Percentiles rank a stretch among this genome's conserved stretches.
phyloP scores from a whole-genome alignment of 2,329 filamentous ascomycete species.

The Rhinocladiella similis region DNA sequence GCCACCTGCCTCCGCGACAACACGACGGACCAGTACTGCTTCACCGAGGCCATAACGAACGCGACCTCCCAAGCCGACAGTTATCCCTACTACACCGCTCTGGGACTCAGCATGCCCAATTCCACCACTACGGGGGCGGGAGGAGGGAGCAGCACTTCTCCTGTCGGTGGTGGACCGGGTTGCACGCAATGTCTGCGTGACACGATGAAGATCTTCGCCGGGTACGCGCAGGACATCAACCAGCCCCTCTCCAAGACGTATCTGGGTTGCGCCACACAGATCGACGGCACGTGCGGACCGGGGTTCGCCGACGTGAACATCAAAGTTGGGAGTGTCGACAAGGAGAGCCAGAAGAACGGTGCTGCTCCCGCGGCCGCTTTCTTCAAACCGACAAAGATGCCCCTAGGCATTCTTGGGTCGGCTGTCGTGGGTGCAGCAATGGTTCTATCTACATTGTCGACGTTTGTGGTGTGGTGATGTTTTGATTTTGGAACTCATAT shows the following conservation, averaged over 20 bases:
- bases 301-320: constrained; percentile 55
- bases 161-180: too few species aligned
- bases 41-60: constrained; percentile 82
- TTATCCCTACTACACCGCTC: constrained; percentile 82
- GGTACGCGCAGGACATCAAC: constrained; percentile 64
- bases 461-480: too few species aligned
- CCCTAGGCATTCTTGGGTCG: too few species aligned
- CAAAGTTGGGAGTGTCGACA: constrained; percentile 17
- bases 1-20: constrained; percentile 74
- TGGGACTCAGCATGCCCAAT: constrained; percentile 68
- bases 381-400: background rate
- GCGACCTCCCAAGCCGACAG: constrained; percentile 66
- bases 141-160: too few species aligned
- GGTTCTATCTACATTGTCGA: too few species aligned
- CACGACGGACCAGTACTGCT: constrained; percentile 58
- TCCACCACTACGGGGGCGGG: too few species aligned
- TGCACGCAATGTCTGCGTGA: constrained; percentile 76
- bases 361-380: background rate
- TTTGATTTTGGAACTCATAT: too few species aligned
- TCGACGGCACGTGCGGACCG: constrained; percentile 66
- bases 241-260: constrained; percentile 72
- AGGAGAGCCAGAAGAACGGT: background rate
- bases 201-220: constrained; percentile 79
- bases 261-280: constrained; percentile 65
- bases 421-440: too few species aligned